Conservation (phyloP, 1,139 yeast genomes). For the Starmera stellimalicola region DNA sequence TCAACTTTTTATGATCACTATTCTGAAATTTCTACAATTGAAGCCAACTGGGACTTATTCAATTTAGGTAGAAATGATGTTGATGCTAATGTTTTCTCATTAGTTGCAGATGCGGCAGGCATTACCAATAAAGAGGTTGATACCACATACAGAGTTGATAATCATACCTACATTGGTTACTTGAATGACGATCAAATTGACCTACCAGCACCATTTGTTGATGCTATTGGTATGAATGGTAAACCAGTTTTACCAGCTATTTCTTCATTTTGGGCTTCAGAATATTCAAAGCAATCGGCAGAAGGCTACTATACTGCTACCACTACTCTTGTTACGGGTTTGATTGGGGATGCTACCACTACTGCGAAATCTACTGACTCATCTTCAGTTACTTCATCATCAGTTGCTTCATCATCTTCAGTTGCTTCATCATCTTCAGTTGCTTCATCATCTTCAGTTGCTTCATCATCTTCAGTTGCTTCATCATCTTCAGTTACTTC, state of each 20-base stretch:
- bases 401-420: constrained; percentile 13
- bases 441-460: constrained; percentile 6
- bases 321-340: constrained; percentile 19
- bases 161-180: constrained; percentile 32
- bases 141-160: constrained; percentile 28
- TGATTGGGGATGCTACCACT: constrained; percentile 16
- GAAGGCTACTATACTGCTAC: constrained; percentile 20
- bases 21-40: constrained; percentile 34
- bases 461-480: background rate
- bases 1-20: constrained; percentile 39
- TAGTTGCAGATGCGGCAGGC: constrained; percentile 29
- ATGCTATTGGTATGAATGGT: constrained; percentile 31
- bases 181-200: constrained; percentile 24
- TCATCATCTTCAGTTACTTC: background rate
- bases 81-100: constrained; percentile 34
- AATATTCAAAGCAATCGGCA: constrained; percentile 15
- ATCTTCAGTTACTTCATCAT: constrained; percentile 14
- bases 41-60: constrained; percentile 38
- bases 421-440: constrained; percentile 13
- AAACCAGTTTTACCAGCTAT: constrained; percentile 22
- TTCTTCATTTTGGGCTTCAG: constrained; percentile 19
- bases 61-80: constrained; percentile 39
- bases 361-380: constrained; percentile 7
- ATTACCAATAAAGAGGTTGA: constrained; percentile 26
- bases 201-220: constrained; percentile 31